phyloP scores from a whole-genome alignment of 495 filamentous ascomycete species.

The Xylaria bambusicola region DNA sequence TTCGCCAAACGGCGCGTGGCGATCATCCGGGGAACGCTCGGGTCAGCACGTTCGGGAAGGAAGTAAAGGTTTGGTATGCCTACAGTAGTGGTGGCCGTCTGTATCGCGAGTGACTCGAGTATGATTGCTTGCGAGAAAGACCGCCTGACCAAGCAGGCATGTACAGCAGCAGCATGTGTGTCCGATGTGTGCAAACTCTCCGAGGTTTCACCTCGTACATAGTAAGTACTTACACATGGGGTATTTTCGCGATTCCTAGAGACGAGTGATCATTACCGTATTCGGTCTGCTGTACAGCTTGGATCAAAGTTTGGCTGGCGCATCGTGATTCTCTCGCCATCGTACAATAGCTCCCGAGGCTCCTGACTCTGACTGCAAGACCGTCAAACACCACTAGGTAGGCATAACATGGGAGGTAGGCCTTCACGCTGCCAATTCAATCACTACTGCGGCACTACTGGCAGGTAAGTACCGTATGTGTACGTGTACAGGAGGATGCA shows the following conservation, averaged over 20 bases:
- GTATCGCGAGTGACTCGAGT: no score
- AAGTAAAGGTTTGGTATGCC: no score
- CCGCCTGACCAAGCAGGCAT: no score
- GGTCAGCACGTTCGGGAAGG: not conserved
- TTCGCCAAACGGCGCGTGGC: slow-evolving; percentile 2
- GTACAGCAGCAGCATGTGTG: no score
- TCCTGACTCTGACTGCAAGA: no score
- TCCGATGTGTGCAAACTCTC: not conserved
- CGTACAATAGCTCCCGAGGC: not conserved
- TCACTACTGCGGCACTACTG: no score
- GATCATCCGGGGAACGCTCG: slow-evolving; percentile 10
- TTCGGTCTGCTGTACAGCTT: slow-evolving; percentile 1
- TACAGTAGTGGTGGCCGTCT: no score
- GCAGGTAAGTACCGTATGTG: no score
- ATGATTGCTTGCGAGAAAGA: no score
- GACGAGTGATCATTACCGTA: not conserved
- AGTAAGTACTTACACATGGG: not conserved
- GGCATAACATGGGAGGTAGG: not conserved
- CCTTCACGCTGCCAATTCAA: no score
- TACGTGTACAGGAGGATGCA: no score
- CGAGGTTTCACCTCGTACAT: not conserved
- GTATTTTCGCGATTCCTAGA: not conserved
- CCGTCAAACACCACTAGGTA: not conserved
- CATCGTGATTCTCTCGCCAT: not conserved
- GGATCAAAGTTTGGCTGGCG: slow-evolving; percentile 5